These are phyloP conservation scores for Tephrocybe sp. DNA, from an alignment of 768 basidiomycete species.

Conservation along the genomic window DNA sequence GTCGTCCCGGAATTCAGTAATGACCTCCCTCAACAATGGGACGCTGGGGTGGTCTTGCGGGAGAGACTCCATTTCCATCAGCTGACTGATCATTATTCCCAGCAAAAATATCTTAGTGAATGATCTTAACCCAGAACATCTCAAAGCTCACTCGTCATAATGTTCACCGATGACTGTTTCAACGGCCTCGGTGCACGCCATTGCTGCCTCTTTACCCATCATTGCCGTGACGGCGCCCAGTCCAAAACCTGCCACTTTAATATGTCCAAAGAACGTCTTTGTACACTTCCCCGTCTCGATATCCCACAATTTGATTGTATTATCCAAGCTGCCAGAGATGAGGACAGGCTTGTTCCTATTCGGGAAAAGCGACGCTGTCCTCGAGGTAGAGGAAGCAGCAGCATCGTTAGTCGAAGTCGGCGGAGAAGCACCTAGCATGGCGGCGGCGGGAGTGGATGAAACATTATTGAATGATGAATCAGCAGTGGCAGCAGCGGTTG, in stretches of 20 bases:
- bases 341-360: constrained; percentile 64
- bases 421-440: neutral
- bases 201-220: constrained; percentile 89
- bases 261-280: constrained; percentile 91
- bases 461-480: neutral
- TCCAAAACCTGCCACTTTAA: constrained; percentile 85
- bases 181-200: constrained; percentile 98
- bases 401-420: neutral
- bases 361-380: constrained; percentile 4
- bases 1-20: constrained; percentile 88
- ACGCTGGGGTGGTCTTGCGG: constrained; percentile 75
- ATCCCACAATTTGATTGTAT: constrained; percentile 96
- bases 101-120: no score
- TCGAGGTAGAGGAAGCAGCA: neutral
- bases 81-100: no score
- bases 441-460: neutral
- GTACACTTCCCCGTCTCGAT: constrained; percentile 77
- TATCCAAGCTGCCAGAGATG: constrained; percentile 89
- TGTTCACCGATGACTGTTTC: constrained; percentile 98
- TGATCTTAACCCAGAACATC: neutral
- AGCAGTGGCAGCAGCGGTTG: neutral
- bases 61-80: constrained; percentile 66
- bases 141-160: constrained; percentile 83
- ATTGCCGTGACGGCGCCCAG: constrained; percentile 83
- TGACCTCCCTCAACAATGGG: constrained; percentile 64